phyloP scores from a whole-genome alignment of 805 yeast genomes.

The Wickerhamomyces alni region DNA sequence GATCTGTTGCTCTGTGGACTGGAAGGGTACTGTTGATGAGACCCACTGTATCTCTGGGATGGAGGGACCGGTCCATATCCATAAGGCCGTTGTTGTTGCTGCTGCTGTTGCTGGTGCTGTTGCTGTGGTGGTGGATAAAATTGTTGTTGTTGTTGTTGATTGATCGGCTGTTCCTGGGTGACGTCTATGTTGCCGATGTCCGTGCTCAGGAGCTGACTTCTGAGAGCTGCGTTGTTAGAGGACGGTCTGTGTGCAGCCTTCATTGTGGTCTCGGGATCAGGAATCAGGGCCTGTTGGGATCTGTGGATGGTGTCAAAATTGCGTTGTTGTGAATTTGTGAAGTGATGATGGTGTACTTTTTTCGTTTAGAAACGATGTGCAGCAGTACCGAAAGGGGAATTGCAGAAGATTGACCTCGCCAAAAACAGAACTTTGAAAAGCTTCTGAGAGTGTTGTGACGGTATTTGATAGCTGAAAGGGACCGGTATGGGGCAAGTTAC shows the following conservation, averaged over 20 bases:
- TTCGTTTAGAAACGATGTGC: neutral
- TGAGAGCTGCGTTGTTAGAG: conserved; percentile 9
- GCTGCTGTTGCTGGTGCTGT: conserved; percentile 11
- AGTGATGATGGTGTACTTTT: too few species aligned
- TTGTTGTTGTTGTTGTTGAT: conserved; percentile 6
- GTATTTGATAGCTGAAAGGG: too few species aligned
- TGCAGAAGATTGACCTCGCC: too few species aligned
- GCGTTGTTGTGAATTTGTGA: neutral
- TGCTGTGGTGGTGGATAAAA: conserved; percentile 13
- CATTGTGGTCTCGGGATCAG: conserved; percentile 1
- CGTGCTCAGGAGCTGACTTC: conserved; percentile 31
- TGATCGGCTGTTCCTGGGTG: conserved; percentile 33
- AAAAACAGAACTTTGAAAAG: too few species aligned
- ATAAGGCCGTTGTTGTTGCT: conserved; percentile 3
- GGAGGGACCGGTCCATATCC: neutral
- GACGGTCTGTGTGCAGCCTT: conserved; percentile 2
- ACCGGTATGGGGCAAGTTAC: too few species aligned
- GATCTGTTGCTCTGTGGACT: neutral
- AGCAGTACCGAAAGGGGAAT: neutral
- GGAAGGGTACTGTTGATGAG: conserved; percentile 1
- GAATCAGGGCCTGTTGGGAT: too few species aligned
- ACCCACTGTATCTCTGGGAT: too few species aligned
- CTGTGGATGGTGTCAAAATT: too few species aligned
- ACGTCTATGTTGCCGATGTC: conserved; percentile 41
- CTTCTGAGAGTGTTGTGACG: too few species aligned